phyloP scores from a whole-genome alignment of 2,329 filamentous ascomycete species.

The Fusarium armeniacum region DNA sequence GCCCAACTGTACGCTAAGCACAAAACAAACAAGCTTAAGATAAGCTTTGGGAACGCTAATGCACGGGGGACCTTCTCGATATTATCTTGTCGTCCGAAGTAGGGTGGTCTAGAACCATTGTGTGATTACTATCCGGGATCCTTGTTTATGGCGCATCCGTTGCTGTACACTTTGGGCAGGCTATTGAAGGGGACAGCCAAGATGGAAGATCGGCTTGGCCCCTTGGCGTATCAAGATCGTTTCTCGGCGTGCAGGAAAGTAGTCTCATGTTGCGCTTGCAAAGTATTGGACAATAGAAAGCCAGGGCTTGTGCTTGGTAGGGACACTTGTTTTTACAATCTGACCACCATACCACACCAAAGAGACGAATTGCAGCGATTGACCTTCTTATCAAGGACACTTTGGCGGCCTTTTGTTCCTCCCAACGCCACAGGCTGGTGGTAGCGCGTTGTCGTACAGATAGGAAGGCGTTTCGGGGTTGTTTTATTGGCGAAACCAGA shows the following conservation, averaged over 20 bases:
- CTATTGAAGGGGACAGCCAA: not conserved
- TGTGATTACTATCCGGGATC: not conserved
- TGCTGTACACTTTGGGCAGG: not conserved
- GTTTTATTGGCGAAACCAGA: slow-evolving; percentile 2
- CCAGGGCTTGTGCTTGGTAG: too few species aligned
- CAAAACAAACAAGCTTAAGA: slow-evolving; percentile 33
- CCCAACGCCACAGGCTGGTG: slow-evolving; percentile 23
- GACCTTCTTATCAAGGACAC: slow-evolving; percentile 37
- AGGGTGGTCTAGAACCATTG: slow-evolving; percentile 30
- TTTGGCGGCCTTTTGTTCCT: slow-evolving; percentile 27
- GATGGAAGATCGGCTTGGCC: slow-evolving; percentile 2
- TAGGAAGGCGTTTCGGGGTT: not conserved
- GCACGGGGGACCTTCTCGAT: slow-evolving; percentile 27
- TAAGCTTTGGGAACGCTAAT: slow-evolving; percentile 29
- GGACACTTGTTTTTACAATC: slow-evolving; percentile 4
- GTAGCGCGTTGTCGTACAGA: slow-evolving; percentile 28
- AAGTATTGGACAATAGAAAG: not conserved
- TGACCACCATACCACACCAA: slow-evolving; percentile 25
- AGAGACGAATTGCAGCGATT: not conserved
- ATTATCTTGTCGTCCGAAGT: slow-evolving; percentile 22
- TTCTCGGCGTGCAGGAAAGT: not conserved
- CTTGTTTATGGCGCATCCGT: slow-evolving; percentile 10
- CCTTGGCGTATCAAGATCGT: slow-evolving; percentile 7
- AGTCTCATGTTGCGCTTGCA: not conserved
- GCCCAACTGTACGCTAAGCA: not conserved